Percentiles rank a stretch among this genome's conserved stretches.
Evolutionary conservation across 148 eudicot genomes (phyloP).

Genomic region (Polygonum maritimum): DNA sequence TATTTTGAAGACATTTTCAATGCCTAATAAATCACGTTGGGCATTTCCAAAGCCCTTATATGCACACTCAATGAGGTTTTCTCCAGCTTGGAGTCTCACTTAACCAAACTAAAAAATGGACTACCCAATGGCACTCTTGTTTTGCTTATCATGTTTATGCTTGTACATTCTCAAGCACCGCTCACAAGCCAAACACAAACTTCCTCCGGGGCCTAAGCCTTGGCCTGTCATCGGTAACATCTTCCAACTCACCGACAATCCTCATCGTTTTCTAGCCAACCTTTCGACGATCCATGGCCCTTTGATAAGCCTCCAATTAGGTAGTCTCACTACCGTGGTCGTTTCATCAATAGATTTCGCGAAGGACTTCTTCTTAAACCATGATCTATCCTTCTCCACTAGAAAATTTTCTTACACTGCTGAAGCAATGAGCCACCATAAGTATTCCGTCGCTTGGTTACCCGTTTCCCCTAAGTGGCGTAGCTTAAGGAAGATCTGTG

Average conservation of each 20-base stretch:
- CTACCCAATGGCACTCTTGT: not conserved
- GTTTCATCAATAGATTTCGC: conserved; percentile 32
- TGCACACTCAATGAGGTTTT: not conserved
- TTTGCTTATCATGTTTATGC: not conserved
- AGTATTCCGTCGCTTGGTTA: conserved; percentile 20
- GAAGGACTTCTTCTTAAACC: conserved; percentile 18
- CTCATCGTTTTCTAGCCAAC: conserved; percentile 25
- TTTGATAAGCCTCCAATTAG: conserved; percentile 36
- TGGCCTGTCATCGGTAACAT: conserved; percentile 44
- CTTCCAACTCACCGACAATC: conserved; percentile 24
- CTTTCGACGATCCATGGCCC: conserved; percentile 33
- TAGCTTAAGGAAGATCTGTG: conserved; percentile 12
- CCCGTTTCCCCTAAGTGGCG: conserved; percentile 22
- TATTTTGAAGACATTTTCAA: not conserved
- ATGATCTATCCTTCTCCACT: conserved; percentile 19
- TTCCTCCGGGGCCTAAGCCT: conserved; percentile 44
- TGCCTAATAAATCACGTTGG: too few species aligned
- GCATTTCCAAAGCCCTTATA: not conserved
- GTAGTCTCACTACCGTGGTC: conserved; percentile 25
- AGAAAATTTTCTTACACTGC: conserved; percentile 1
- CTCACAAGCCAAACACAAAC: not conserved
- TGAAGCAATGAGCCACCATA: conserved; percentile 5
- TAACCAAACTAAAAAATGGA: not conserved
- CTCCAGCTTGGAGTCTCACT: not conserved
- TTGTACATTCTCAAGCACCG: not conserved